phyloP scores from a whole-genome alignment of 169 alveolate species.

The Cryptosporidium xiaoi region DNA sequence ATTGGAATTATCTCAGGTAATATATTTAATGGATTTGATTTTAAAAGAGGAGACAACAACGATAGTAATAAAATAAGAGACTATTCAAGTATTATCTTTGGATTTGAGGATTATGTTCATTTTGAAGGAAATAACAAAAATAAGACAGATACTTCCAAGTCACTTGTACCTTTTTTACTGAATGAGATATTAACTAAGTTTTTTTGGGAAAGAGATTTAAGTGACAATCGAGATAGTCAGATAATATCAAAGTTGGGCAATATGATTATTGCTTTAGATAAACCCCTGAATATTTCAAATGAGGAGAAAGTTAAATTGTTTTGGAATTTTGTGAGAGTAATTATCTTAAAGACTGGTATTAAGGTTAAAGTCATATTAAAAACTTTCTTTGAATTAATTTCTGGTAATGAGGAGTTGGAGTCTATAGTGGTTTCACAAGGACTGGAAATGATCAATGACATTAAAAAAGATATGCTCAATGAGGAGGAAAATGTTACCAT shows the following conservation, averaged over 20 bases:
- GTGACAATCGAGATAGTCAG: background rate
- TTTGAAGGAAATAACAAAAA: too few relatives aligned
- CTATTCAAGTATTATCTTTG: conserved; percentile 30
- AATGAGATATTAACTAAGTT: conserved; percentile 8
- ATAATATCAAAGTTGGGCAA: background rate
- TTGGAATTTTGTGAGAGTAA: conserved; percentile 26
- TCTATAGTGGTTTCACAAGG: conserved; percentile 24
- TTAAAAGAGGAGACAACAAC: background rate
- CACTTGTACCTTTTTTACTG: conserved; percentile 6
- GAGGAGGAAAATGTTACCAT: background rate
- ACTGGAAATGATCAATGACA: conserved; percentile 6
- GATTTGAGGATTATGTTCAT: background rate
- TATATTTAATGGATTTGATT: background rate
- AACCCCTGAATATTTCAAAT: background rate
- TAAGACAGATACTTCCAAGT: background rate
- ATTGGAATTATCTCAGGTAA: conserved; percentile 45
- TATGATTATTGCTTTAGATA: background rate
- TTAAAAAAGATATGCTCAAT: background rate
- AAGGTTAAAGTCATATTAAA: conserved; percentile 1
- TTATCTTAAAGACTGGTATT: conserved; percentile 27
- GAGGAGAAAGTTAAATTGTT: conserved; percentile 27
- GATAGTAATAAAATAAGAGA: conserved; percentile 17
- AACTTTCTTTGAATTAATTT: conserved; percentile 8
- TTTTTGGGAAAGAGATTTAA: conserved; percentile 26
- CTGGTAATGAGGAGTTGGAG: background rate